Percentiles rank a stretch among this genome's conserved stretches.
phyloP scores from a whole-genome alignment of 2,329 filamentous ascomycete genomes.

The Ceratocystis ficicola region DNA sequence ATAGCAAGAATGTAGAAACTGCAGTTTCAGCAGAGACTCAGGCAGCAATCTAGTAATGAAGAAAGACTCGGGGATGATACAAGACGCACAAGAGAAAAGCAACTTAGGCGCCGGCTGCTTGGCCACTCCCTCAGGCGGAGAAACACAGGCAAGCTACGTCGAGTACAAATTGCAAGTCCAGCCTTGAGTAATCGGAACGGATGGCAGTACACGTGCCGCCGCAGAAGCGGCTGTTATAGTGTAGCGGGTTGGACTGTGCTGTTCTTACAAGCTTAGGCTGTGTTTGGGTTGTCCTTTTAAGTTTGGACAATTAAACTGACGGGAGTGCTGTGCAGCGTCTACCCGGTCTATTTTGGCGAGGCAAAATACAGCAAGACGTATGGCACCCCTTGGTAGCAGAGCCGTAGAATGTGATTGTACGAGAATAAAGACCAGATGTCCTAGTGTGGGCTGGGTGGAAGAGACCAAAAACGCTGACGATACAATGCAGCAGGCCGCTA shows the following conservation, averaged over 20 bases:
- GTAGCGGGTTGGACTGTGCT: background rate
- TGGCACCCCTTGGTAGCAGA: background rate
- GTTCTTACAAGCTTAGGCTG: background rate
- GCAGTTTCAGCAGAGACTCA: background rate
- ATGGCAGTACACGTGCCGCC: background rate
- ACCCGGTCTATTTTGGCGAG: too few species aligned
- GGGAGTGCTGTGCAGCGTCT: too few species aligned
- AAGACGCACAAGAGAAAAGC: background rate
- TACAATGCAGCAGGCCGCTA: background rate
- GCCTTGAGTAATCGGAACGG: background rate
- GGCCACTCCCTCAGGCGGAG: background rate
- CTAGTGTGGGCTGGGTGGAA: background rate
- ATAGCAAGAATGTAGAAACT: too few species aligned
- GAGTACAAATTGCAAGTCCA: conserved; percentile 1
- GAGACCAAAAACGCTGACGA: background rate
- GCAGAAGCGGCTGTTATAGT: background rate
- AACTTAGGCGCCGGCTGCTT: background rate
- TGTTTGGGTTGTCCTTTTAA: too few species aligned
- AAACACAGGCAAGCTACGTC: background rate
- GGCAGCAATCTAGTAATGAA: background rate
- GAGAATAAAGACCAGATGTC: background rate
- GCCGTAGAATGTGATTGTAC: background rate
- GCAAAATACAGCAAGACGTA: too few species aligned
- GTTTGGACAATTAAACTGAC: too few species aligned
- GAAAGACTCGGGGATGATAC: background rate